Evolutionary conservation across 257 asterid genomes (phyloP), one percentile per base, ranked within the genome.

Genomic region (Solanum clarkiae): DNA sequence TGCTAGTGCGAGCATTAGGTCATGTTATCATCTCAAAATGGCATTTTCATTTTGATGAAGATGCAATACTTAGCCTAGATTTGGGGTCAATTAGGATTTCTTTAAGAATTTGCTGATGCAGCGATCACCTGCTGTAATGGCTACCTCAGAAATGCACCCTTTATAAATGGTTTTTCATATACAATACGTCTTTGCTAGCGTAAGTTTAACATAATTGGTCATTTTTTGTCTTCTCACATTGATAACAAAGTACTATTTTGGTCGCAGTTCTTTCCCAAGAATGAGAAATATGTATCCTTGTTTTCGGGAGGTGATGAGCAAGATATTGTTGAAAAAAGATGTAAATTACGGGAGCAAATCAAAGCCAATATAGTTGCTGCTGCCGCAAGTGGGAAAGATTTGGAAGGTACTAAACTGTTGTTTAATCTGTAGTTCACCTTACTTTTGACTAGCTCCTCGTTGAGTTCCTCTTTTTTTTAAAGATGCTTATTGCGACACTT

Each of bases 321-420:
- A 42, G 98, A 93, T 84, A 88, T 88, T 82, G 91, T 90, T 69
- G 98, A 93, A 79, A 96, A 93, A 85, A 90, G 99, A 91, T 90
- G 87, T 84, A 87, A 81, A 81, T 85, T 95, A 81, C 97, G 99
- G 7, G 87, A 90, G 86, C 90, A 90, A 89, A 94, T 96, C 83
- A 95, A 95, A 91, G 98, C 92, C 74, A 97, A 93, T 72, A 86
- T 93, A 87, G 81, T 93, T 88, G 93, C 94, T 80, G 99, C 98
- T 81, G 98, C 98, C 22, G 97, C 99, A 79, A 95, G 93, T 91
- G 98, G 99, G 85, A 97, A 95, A 93, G 98, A 97, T 82, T 85
- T 97, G 93, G 99, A 97, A 95, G 99, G 99, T 95, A 90, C 55
- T 79, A 14, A 63, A 16, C 74, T 84, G 7, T 40, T 45, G 69